Evolutionary conservation across 306 rosid genomes (phyloP).

Genomic region (Alnus rubra): DNA sequence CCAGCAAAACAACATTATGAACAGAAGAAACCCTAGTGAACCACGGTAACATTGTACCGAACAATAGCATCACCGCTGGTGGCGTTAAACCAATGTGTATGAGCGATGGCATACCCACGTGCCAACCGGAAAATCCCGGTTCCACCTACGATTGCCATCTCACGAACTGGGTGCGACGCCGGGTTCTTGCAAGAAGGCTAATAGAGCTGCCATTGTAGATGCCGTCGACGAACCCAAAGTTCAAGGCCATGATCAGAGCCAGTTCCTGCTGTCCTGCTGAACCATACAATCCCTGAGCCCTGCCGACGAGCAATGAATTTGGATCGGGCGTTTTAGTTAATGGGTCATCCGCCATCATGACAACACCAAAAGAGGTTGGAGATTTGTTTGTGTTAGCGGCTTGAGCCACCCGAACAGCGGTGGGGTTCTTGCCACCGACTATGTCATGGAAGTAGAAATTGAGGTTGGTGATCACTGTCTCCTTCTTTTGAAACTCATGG

Average conservation of each 20-base stretch:
- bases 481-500: constrained; percentile 34
- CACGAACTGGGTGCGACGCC: constrained; percentile 48
- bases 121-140: constrained; percentile 76
- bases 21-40: constrained; percentile 36
- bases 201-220: constrained; percentile 61
- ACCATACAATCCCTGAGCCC: constrained; percentile 81
- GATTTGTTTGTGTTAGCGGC: constrained; percentile 37
- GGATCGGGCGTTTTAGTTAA: constrained; percentile 71
- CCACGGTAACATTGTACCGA: constrained; percentile 66
- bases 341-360: constrained; percentile 74
- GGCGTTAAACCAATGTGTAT: constrained; percentile 48
- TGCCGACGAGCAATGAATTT: constrained; percentile 60
- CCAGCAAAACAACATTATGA: background rate
- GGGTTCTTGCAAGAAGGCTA: constrained; percentile 57
- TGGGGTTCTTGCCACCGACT: constrained; percentile 64
- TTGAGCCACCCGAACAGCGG: constrained; percentile 58
- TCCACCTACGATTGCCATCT: constrained; percentile 78
- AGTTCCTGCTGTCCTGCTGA: constrained; percentile 61
- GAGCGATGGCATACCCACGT: constrained; percentile 69
- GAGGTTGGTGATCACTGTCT: constrained; percentile 46
- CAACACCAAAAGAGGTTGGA: constrained; percentile 50
- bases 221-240: constrained; percentile 57
- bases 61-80: constrained; percentile 76
- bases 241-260: constrained; percentile 63
- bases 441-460: constrained; percentile 89